Conservation (phyloP, 164 flowering plant species). For the Vitis riparia region DNA sequence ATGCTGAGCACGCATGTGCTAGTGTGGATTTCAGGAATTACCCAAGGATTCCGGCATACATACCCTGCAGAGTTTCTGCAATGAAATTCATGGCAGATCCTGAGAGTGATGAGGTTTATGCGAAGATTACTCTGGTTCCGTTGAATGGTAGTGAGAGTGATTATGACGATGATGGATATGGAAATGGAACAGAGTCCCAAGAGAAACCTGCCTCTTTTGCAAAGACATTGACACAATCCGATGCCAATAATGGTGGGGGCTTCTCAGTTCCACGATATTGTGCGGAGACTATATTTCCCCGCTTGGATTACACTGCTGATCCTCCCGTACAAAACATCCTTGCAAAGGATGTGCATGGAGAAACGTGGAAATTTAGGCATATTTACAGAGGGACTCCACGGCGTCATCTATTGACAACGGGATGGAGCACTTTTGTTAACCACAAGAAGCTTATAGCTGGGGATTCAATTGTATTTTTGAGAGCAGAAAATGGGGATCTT, state of each 20-base stretch:
- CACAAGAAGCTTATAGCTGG: conserved; percentile 74
- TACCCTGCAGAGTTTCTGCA: conserved; percentile 37
- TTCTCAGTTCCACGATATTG: conserved; percentile 75
- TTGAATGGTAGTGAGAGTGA: conserved; percentile 20
- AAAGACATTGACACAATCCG: conserved; percentile 69
- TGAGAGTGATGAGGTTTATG: conserved; percentile 61
- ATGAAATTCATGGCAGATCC: conserved; percentile 57
- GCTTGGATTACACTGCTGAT: conserved; percentile 57
- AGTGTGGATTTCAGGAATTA: conserved; percentile 37
- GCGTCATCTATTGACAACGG: conserved; percentile 65
- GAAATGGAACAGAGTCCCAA: conserved; percentile 20
- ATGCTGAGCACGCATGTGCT: conserved; percentile 48
- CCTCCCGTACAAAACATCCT: conserved; percentile 71
- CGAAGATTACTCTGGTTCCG: conserved; percentile 38
- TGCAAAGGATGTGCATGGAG: conserved; percentile 67
- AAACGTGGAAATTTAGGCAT: conserved; percentile 63
- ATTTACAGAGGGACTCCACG: conserved; percentile 70
- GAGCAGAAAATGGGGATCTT: conserved; percentile 62
- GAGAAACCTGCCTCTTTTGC: conserved; percentile 64
- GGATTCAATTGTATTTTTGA: conserved; percentile 64
- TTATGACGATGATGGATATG: conserved; percentile 24
- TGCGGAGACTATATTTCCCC: conserved; percentile 67
- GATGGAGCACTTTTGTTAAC: conserved; percentile 75
- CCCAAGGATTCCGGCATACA: conserved; percentile 34
- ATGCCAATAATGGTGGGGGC: conserved; percentile 79